Percentiles rank a stretch among this genome's conserved stretches.
Conservation (phyloP, 1,139 yeast genomes). For the Kodamaea sp. region DNA sequence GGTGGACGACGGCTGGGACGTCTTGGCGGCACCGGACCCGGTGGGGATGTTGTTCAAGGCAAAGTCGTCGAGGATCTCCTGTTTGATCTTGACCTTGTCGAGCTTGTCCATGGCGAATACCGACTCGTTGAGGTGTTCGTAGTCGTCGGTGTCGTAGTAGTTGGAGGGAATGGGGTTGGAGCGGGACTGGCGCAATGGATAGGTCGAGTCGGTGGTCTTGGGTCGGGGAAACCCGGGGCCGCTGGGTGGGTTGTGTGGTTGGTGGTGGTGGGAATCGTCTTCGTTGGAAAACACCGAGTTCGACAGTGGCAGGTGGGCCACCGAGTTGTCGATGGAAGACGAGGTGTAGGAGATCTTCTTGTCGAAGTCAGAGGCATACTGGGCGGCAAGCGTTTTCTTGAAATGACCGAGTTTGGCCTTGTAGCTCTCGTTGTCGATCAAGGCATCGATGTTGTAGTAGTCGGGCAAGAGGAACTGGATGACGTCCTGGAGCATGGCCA, state of each 20-base stretch:
- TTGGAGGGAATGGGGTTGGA: slow-evolving; percentile 12
- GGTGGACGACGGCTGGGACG: slow-evolving; percentile 5
- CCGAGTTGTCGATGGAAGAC: not conserved
- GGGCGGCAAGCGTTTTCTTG: slow-evolving; percentile 10
- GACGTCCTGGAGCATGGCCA: slow-evolving; percentile 54
- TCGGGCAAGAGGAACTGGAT: slow-evolving; percentile 42
- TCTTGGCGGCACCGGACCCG: too few species aligned
- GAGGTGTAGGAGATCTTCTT: not conserved
- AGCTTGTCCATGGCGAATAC: slow-evolving; percentile 7
- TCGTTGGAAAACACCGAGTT: slow-evolving; percentile 34
- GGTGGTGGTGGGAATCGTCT: slow-evolving; percentile 16
- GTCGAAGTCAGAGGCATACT: not conserved
- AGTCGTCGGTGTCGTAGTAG: slow-evolving; percentile 1
- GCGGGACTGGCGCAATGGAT: slow-evolving; percentile 15
- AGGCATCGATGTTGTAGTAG: slow-evolving; percentile 25
- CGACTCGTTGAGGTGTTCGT: not conserved
- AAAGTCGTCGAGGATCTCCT: slow-evolving; percentile 45
- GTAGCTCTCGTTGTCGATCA: slow-evolving; percentile 25
- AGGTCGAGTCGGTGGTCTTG: slow-evolving; percentile 5
- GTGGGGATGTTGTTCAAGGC: slow-evolving; percentile 40
- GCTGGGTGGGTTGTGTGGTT: not conserved
- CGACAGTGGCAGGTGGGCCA: slow-evolving; percentile 32
- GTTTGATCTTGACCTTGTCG: slow-evolving; percentile 37
- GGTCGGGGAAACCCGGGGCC: not conserved
- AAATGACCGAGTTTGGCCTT: slow-evolving; percentile 23